Conservation (phyloP, 495 filamentous ascomycete genomes). For the Polyplosphaeria fusca region DNA sequence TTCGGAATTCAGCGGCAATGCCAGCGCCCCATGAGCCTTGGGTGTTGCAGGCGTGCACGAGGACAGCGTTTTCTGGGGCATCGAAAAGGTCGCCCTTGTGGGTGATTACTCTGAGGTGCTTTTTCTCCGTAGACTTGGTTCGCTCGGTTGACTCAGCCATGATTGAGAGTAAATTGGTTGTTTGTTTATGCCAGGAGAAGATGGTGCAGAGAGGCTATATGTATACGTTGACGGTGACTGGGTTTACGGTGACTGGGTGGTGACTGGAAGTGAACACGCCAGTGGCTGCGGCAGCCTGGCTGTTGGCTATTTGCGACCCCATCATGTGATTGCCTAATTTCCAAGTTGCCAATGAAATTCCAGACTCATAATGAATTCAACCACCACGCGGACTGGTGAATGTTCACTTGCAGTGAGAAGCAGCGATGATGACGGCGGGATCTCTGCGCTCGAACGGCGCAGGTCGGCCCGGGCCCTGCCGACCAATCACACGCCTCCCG, state of each 20-base stretch:
- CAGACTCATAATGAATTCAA: no score
- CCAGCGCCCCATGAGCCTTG: slow-evolving; percentile 40
- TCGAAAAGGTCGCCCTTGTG: slow-evolving; percentile 41
- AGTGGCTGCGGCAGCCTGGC: no score
- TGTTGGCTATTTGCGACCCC: no score
- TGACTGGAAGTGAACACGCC: no score
- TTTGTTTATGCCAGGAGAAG: no score
- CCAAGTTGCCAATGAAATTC: no score
- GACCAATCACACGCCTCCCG: slow-evolving; percentile 26
- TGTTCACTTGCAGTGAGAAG: background rate
- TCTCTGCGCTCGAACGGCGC: background rate
- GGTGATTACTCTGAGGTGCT: slow-evolving; percentile 25
- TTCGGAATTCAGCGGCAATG: slow-evolving; percentile 41
- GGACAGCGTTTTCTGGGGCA: slow-evolving; percentile 37
- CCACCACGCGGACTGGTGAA: background rate
- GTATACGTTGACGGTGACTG: no score
- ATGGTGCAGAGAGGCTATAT: no score
- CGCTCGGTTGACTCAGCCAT: background rate
- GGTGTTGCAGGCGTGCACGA: slow-evolving; percentile 46
- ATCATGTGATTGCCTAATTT: no score
- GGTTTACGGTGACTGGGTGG: no score
- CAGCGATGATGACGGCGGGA: slow-evolving; percentile 1
- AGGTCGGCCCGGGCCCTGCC: background rate
- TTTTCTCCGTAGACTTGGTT: background rate
- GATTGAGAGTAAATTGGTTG: no score